Conservation (phyloP, 192 early-diverging fungal genomes). For the Backusella liffmaniae region DNA sequence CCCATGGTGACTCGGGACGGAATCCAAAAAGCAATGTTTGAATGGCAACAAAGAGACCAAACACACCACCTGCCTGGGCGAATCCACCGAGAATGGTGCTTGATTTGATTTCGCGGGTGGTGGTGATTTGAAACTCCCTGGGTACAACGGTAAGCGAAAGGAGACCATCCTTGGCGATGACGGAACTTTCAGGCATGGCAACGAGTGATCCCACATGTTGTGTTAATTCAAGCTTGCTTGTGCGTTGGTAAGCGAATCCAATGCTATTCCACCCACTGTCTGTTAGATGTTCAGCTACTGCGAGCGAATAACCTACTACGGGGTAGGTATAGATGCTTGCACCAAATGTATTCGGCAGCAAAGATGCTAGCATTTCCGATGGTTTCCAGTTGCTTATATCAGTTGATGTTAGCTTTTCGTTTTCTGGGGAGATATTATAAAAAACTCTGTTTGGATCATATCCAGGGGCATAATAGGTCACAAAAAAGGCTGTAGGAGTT, state of each 20-base stretch:
- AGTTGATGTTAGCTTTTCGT: neutral
- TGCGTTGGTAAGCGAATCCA: neutral
- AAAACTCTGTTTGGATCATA: neutral
- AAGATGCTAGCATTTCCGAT: too few species aligned
- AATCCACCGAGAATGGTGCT: neutral
- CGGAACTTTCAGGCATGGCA: neutral
- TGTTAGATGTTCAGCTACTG: neutral
- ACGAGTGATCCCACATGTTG: neutral
- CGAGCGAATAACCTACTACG: neutral
- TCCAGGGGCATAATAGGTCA: constrained; percentile 3
- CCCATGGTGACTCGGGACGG: constrained; percentile 19
- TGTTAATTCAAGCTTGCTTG: neutral
- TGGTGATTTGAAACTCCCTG: neutral
- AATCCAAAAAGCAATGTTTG: constrained; percentile 16
- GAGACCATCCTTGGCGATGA: too few species aligned
- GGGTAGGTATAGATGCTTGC: neutral
- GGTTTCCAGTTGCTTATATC: neutral
- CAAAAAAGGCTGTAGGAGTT: neutral
- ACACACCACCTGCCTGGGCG: constrained; percentile 9
- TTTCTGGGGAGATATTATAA: neutral
- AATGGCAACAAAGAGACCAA: constrained; percentile 1
- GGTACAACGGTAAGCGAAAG: neutral
- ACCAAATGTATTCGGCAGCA: neutral
- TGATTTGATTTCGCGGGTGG: neutral
- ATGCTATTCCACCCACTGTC: constrained; percentile 8